These are phyloP conservation scores for Aspergillus tanneri DNA, from an alignment of 2,329 filamentous ascomycete species.

Conservation along the genomic window DNA sequence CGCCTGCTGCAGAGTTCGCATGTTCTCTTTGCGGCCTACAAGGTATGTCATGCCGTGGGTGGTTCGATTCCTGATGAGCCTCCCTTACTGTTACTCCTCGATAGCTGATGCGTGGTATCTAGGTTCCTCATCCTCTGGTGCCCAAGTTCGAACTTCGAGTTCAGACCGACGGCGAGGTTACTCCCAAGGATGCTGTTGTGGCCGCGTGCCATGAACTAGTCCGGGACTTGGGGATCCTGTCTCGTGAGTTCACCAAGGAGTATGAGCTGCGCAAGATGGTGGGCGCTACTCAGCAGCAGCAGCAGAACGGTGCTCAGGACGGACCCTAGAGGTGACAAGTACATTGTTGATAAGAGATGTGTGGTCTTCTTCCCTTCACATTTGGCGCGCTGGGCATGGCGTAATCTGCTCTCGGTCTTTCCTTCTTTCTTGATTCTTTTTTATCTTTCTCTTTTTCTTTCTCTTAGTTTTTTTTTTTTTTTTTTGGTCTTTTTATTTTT, in stretches of 20 bases:
- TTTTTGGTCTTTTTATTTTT: slow-evolving; percentile 6
- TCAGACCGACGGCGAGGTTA: slow-evolving; percentile 84
- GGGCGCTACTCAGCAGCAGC: slow-evolving; percentile 58
- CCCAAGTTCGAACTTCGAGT: slow-evolving; percentile 71
- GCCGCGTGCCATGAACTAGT: slow-evolving; percentile 80
- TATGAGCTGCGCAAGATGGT: slow-evolving; percentile 86
- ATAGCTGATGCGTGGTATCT: neutral
- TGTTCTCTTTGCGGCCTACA: slow-evolving; percentile 90
- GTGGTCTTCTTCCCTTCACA: neutral
- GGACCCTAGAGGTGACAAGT: slow-evolving; percentile 19
- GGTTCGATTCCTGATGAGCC: no score
- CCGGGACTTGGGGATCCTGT: slow-evolving; percentile 73
- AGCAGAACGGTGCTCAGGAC: slow-evolving; percentile 33
- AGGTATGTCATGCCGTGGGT: slow-evolving; percentile 52
- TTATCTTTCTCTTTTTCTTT: neutral
- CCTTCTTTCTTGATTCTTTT: slow-evolving; percentile 14
- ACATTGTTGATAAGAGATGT: no score
- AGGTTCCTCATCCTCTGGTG: slow-evolving; percentile 48
- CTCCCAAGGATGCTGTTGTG: slow-evolving; percentile 84
- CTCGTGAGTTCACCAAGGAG: slow-evolving; percentile 88
- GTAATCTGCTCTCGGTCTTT: slow-evolving; percentile 24
- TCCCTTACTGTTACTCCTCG: neutral
- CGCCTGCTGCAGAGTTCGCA: slow-evolving; percentile 81
- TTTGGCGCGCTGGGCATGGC: neutral
- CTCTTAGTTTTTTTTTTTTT: slow-evolving; percentile 23